Base-by-base conservation (phyloP, 2,329 filamentous ascomycete genomes). In the Cladosporium sp. region DNA sequence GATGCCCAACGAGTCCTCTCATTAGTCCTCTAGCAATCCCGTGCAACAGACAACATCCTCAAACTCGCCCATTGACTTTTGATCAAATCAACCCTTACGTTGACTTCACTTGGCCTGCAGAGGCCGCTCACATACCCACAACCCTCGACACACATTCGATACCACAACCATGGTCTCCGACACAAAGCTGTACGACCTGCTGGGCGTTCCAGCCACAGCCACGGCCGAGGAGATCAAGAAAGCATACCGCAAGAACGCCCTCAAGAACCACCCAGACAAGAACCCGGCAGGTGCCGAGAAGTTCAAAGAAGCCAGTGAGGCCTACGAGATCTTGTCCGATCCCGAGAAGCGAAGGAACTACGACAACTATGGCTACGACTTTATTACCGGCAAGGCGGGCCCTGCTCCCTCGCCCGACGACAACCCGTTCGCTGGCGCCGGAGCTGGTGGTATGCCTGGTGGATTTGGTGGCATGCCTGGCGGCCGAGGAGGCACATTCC, bases 291-390 rank as follows among this genome's bases (percentile, higher is more conserved):
- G 94, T 10, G 84, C 88, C 68, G 95, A 98, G 78, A 97, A 94
- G 80, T 99, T 99, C 85, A 99, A 99, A 82, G 95, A 98, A 79
- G 91, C 93, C 70, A 97, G 93, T 1, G 93, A 98, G 82, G 95
- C 95, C 66, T 99, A 97, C 82, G 95, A 99, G 81, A 96, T 99
- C 73, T 88, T 99, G 3, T 96, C 92, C 68, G 95, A 99, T 75
- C 93, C 94, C 67, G 93, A 98, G 78, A 99, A 98, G 82, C 90
- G 95, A 75, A 95, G 96, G 80, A 89, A 90, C 51, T 99, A 99
- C 78, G 95, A 99, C 78, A 90, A 94, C 77, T 97, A 90, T 79
- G 95, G 95, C 69, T 89, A 98, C 68, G 95, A 98, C 74, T 97
- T 94, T 81, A 86, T 99, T 61, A 77, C 73, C 11, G 75, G 75